Evolutionary conservation across 1,284 basidiomycete genomes (phyloP).

Genomic region (Stygiomarasmius scandens): DNA sequence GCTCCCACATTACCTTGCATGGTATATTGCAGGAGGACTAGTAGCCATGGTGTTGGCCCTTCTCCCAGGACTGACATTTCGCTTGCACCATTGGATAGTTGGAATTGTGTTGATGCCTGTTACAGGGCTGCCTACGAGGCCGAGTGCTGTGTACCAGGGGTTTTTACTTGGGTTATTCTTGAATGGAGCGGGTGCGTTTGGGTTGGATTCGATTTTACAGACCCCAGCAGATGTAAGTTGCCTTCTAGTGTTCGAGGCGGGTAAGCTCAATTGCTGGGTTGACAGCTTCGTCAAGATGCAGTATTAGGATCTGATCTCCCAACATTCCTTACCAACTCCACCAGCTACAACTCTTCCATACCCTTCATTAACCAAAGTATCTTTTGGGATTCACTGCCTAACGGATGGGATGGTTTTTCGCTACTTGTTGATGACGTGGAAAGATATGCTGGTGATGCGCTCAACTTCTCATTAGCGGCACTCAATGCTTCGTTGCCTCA

Average conservation of each 20-base stretch:
- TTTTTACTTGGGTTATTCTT: slow-evolving; percentile 84
- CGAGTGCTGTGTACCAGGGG: slow-evolving; percentile 79
- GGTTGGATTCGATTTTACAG: slow-evolving; percentile 80
- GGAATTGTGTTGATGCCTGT: slow-evolving; percentile 77
- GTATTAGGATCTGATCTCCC: slow-evolving; percentile 71
- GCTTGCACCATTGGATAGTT: slow-evolving; percentile 79
- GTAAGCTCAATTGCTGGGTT: slow-evolving; percentile 9
- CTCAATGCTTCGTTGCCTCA: slow-evolving; percentile 69
- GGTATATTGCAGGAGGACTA: slow-evolving; percentile 72
- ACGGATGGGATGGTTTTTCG: slow-evolving; percentile 76
- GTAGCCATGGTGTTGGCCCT: slow-evolving; percentile 67
- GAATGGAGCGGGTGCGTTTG: slow-evolving; percentile 77
- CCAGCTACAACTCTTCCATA: slow-evolving; percentile 59
- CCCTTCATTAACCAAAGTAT: slow-evolving; percentile 61
- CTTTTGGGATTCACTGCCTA: slow-evolving; percentile 61
- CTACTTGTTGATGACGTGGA: slow-evolving; percentile 87
- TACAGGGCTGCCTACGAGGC: slow-evolving; percentile 80
- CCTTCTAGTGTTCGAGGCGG: slow-evolving; percentile 4
- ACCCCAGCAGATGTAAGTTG: slow-evolving; percentile 67
- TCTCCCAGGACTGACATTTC: slow-evolving; percentile 68
- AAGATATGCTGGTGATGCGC: slow-evolving; percentile 64
- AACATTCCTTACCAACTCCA: slow-evolving; percentile 72
- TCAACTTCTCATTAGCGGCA: slow-evolving; percentile 69
- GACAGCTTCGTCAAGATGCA: slow-evolving; percentile 74
- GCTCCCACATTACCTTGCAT: slow-evolving; percentile 73